These are phyloP conservation scores for Suhomyces faveliae DNA, from an alignment of 805 yeast genomes.

Conservation along the genomic window DNA sequence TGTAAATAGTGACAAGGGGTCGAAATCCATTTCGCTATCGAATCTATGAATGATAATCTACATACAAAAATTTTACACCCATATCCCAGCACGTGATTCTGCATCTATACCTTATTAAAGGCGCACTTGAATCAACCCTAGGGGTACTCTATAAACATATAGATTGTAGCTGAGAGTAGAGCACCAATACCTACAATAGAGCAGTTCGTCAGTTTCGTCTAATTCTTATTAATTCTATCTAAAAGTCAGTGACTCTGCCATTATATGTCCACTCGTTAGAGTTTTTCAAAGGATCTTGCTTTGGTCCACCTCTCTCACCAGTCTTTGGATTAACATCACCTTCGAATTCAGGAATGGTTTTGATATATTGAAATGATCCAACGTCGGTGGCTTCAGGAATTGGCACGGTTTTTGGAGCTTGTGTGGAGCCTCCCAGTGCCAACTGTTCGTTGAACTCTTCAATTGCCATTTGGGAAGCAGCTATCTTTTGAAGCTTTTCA, in stretches of 20 bases:
- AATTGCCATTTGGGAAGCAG: conserved; percentile 73
- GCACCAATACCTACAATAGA: too few relatives aligned
- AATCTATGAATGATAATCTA: not conserved
- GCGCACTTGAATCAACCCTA: too few relatives aligned
- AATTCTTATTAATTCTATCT: not conserved
- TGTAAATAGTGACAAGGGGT: conserved; percentile 41
- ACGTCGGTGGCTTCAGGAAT: conserved; percentile 50
- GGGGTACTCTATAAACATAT: too few relatives aligned
- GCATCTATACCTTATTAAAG: too few relatives aligned
- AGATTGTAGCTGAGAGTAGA: not conserved
- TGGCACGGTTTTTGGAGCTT: conserved; percentile 19
- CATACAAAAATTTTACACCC: not conserved
- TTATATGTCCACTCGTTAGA: conserved; percentile 89
- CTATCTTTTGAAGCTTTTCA: conserved; percentile 78
- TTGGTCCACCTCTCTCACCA: conserved; percentile 96
- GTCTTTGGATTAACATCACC: conserved; percentile 92
- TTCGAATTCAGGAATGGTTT: conserved; percentile 90
- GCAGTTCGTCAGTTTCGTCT: not conserved
- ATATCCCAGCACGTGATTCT: not conserved
- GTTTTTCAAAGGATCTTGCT: conserved; percentile 90
- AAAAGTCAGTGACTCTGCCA: conserved; percentile 95
- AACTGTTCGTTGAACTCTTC: conserved; percentile 64
- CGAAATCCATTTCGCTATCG: conserved; percentile 32
- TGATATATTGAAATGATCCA: conserved; percentile 62
- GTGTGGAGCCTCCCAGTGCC: conserved; percentile 15